A percentile compares a stretch with the other conserved stretches of the same genome.
Evolutionary conservation across 805 yeast species (phyloP).

Genomic region (Ogataea henricii): DNA sequence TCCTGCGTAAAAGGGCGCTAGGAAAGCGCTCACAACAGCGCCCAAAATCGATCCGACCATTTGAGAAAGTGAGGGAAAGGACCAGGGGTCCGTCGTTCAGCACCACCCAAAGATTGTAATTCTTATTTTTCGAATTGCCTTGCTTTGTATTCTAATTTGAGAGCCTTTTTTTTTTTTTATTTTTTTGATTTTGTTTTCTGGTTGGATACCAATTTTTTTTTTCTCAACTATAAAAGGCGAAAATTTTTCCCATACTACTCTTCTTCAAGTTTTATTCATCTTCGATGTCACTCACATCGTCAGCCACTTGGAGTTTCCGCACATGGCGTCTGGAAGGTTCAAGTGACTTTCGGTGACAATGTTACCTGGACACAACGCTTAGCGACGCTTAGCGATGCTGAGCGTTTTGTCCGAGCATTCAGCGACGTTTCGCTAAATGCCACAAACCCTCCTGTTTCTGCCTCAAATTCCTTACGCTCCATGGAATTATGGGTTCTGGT

Average conservation of each 20-base stretch:
- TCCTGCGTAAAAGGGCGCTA: conserved; percentile 6
- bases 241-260: not conserved
- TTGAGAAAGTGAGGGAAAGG: not conserved
- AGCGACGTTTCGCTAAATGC: too few species aligned
- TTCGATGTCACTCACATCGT: not conserved
- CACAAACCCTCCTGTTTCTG: conserved; percentile 37
- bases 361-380: too few species aligned
- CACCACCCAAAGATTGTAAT: too few species aligned
- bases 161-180: not conserved
- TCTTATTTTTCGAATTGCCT: not conserved
- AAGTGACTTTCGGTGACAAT: not conserved
- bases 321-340: not conserved
- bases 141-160: not conserved
- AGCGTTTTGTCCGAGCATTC: too few species aligned
- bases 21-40: not conserved
- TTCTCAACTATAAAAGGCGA: conserved; percentile 3
- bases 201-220: not conserved
- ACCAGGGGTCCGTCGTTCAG: not conserved
- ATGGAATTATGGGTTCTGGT: conserved; percentile 36
- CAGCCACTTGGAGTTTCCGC: conserved; percentile 1
- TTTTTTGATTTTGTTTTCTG: not conserved
- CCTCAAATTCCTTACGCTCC: conserved; percentile 32
- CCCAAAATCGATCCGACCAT: not conserved
- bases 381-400: too few species aligned
- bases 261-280: not conserved